Percentiles rank a stretch among this genome's conserved stretches.
These are phyloP conservation scores for Pycnococcus provasolii DNA, from an alignment of 139 green algal genomes.

Conservation along the genomic window DNA sequence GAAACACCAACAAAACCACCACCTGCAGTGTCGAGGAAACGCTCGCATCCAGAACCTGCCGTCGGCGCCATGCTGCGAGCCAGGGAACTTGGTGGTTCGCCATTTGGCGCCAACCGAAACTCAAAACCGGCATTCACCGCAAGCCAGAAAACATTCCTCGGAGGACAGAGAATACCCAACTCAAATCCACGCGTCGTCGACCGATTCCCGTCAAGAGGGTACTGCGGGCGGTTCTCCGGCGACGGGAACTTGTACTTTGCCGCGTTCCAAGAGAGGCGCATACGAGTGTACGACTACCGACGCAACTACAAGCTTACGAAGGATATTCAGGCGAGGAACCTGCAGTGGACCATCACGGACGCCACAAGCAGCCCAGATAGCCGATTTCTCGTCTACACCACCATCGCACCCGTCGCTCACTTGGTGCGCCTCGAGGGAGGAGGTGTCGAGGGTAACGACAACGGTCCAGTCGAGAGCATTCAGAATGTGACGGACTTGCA, in stretches of 20 bases:
- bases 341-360: conserved; percentile 68
- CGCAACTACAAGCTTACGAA: conserved; percentile 23
- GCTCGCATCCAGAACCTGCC: no score
- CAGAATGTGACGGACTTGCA: no score
- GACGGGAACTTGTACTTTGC: conserved; percentile 73
- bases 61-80: no score
- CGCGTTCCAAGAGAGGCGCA: conserved; percentile 40
- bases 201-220: conserved; percentile 50
- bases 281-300: conserved; percentile 32
- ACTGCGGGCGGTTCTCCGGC: conserved; percentile 81
- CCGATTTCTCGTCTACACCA: conserved; percentile 37
- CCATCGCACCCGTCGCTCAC: conserved; percentile 38
- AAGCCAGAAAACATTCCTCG: no score
- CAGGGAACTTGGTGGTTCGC: no score
- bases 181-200: conserved; percentile 39
- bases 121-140: no score
- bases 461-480: no score
- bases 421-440: conserved; percentile 27
- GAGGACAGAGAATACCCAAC: no score
- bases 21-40: no score
- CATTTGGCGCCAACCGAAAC: no score
- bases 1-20: no score
- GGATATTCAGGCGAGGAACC: conserved; percentile 18
- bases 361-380: conserved; percentile 59
- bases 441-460: no score